These are phyloP conservation scores for Amanita muscaria DNA, from an alignment of 768 basidiomycete species.

Conservation along the genomic window DNA sequence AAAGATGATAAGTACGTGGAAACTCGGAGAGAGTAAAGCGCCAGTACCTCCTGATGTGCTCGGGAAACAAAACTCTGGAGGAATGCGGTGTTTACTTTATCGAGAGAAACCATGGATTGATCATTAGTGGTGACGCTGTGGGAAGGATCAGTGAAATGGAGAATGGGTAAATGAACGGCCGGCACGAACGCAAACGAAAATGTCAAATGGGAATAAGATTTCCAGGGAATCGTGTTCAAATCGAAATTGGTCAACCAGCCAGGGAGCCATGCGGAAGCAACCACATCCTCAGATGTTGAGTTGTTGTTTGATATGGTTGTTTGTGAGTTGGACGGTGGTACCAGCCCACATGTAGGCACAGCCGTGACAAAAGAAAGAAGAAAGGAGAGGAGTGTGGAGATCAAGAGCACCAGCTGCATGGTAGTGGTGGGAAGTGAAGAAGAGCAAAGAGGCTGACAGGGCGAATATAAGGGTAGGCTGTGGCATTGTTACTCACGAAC, in stretches of 20 bases:
- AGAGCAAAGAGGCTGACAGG: not conserved
- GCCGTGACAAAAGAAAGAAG: conserved; percentile 18
- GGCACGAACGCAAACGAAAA: conserved; percentile 40
- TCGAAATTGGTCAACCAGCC: conserved; percentile 39
- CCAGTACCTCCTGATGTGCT: conserved; percentile 36
- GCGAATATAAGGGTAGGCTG: not conserved
- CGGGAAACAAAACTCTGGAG: conserved; percentile 48
- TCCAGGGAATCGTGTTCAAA: conserved; percentile 40
- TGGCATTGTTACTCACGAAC: not conserved
- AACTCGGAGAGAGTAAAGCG: no score
- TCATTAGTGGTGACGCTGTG: conserved; percentile 29
- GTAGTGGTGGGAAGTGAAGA: not conserved
- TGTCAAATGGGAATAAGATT: conserved; percentile 40
- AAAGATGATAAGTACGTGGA: not conserved
- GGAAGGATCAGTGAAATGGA: not conserved
- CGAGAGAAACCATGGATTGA: conserved; percentile 25
- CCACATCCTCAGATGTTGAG: conserved; percentile 18
- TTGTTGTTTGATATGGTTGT: not conserved
- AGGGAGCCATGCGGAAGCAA: conserved; percentile 49
- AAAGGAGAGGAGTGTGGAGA: conserved; percentile 22
- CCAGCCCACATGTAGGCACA: conserved; percentile 25
- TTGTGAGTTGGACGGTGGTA: conserved; percentile 16
- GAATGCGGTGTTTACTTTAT: conserved; percentile 33
- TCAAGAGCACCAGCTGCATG: conserved; percentile 6
- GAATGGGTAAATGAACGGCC: conserved; percentile 1